Evolutionary conservation across 495 filamentous ascomycete genomes (phyloP).

Genomic region (Penicillium cinerascens): DNA sequence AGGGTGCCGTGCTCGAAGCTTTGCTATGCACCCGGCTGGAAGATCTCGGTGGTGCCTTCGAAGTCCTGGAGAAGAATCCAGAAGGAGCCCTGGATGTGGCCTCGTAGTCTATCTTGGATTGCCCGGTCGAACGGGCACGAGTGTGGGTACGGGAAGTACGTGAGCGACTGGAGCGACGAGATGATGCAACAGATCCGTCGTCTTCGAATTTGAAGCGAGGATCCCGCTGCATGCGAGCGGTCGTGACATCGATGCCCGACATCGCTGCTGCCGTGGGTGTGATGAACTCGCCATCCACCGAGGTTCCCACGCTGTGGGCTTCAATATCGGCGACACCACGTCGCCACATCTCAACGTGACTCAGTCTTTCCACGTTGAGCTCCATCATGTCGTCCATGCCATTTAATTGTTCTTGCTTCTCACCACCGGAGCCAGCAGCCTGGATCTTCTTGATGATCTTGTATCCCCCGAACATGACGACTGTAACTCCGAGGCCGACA

Average conservation of each 20-base stretch:
- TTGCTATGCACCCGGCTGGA: constrained; percentile 11
- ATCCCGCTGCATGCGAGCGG: constrained; percentile 31
- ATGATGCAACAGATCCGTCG: constrained; percentile 35
- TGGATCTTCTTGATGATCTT: constrained; percentile 90
- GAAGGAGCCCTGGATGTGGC: constrained; percentile 14
- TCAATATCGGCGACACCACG: constrained; percentile 75
- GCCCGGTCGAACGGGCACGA: constrained; percentile 9
- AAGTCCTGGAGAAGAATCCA: constrained; percentile 17
- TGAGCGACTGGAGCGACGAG: constrained; percentile 39
- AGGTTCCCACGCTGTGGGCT: constrained; percentile 56
- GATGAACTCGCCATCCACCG: constrained; percentile 83
- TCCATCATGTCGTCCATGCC: constrained; percentile 59
- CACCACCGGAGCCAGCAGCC: constrained; percentile 14
- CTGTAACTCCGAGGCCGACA: constrained; percentile 81
- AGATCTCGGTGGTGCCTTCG: constrained; percentile 22
- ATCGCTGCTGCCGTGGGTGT: constrained; percentile 69
- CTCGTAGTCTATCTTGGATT: constrained; percentile 18
- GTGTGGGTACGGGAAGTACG: constrained; percentile 17
- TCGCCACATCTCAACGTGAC: constrained; percentile 75
- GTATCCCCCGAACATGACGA: constrained; percentile 92
- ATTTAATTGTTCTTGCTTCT: constrained; percentile 6
- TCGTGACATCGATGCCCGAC: constrained; percentile 47
- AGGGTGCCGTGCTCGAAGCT: constrained; percentile 9
- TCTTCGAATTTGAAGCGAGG: constrained; percentile 41
- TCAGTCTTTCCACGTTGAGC: constrained; percentile 52